phyloP scores from a whole-genome alignment of 2,329 filamentous ascomycete genomes.

The Colletotrichum sp. region DNA sequence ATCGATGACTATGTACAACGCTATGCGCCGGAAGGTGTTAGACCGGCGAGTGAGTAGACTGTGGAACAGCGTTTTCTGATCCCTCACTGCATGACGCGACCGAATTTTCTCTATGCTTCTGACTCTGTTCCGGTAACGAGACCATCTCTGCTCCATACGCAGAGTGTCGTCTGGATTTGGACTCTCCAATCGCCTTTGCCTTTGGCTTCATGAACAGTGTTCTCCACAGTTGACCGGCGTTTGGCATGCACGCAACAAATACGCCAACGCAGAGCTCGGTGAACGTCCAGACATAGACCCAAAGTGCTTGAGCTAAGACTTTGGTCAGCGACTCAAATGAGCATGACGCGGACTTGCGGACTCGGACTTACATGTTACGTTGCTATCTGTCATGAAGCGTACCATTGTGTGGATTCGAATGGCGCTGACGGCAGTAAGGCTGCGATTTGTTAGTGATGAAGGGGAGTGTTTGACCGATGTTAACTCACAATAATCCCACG shows the following conservation, averaged over 20 bases:
- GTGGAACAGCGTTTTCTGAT: neutral
- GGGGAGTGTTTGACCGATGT: rapidly evolving
- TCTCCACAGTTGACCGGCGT: neutral
- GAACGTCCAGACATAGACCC: neutral
- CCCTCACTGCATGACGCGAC: neutral
- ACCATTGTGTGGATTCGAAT: neutral
- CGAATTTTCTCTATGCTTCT: neutral
- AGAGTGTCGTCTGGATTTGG: neutral
- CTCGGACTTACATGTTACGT: neutral
- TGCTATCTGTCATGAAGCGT: neutral
- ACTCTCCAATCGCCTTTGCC: neutral
- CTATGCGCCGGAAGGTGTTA: neutral
- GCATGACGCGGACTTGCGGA: neutral
- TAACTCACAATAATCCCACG: neutral
- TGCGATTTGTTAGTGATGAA: neutral
- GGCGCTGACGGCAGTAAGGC: neutral
- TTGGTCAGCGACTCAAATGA: neutral
- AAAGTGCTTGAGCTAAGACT: neutral
- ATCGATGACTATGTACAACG: neutral
- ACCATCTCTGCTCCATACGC: neutral
- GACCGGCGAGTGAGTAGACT: neutral
- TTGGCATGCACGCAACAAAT: neutral
- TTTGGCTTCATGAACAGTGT: neutral
- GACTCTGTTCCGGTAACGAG: neutral
- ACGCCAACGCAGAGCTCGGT: neutral